phyloP scores from a whole-genome alignment of 192 early-diverging fungal genomes.

The Geosiphon pyriformis region DNA sequence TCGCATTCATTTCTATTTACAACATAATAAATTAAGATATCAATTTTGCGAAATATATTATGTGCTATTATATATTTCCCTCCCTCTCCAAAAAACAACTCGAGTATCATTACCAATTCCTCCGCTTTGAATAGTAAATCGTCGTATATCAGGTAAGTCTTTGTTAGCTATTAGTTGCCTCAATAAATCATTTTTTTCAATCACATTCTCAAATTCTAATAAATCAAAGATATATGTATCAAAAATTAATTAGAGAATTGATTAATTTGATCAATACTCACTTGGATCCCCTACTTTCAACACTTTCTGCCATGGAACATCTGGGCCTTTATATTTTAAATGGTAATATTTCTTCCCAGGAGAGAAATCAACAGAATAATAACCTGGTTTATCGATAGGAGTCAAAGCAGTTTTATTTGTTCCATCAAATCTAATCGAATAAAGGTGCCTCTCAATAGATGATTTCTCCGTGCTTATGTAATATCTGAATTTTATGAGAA shows the following conservation, averaged over 20 bases:
- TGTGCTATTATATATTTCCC: constrained; percentile 38
- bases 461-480: constrained; percentile 33
- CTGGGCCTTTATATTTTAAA: constrained; percentile 78
- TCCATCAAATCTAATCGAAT: constrained; percentile 30
- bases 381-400: constrained; percentile 45
- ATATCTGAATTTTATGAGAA: constrained; percentile 16
- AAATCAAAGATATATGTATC: background rate
- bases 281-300: constrained; percentile 45
- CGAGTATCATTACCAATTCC: constrained; percentile 33
- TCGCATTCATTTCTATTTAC: constrained; percentile 62
- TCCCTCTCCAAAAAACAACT: constrained; percentile 23
- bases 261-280: background rate
- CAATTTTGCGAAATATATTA: constrained; percentile 11
- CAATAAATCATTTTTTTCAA: constrained; percentile 53
- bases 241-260: background rate
- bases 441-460: constrained; percentile 38
- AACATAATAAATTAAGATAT: background rate
- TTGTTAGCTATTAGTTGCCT: constrained; percentile 42
- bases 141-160: constrained; percentile 54
- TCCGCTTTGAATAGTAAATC: constrained; percentile 31
- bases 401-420: constrained; percentile 31
- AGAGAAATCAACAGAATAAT: constrained; percentile 71
- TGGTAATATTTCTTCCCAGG: constrained; percentile 65
- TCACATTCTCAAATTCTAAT: constrained; percentile 43
- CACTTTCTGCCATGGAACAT: constrained; percentile 71